Percentiles rank a stretch among this genome's conserved stretches.
These are phyloP conservation scores for Suillus occidentalis DNA, from an alignment of 768 basidiomycete genomes.

Conservation along the genomic window DNA sequence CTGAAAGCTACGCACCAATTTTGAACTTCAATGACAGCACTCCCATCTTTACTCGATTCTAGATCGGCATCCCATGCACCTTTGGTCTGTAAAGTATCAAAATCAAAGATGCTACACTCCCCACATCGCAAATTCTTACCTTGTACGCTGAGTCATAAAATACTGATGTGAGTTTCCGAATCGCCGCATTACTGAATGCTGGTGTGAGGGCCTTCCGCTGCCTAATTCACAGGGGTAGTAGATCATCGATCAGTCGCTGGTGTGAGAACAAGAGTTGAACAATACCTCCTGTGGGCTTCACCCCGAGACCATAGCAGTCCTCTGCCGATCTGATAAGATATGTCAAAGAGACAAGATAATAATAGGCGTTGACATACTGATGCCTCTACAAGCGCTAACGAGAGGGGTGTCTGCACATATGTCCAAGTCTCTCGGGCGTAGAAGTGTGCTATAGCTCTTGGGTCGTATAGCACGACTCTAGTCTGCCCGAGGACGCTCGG, in stretches of 20 bases:
- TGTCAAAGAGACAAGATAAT: not conserved
- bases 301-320: slow-evolving; percentile 34
- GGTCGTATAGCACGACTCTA: slow-evolving; percentile 35
- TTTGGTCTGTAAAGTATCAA: slow-evolving; percentile 25
- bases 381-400: slow-evolving; percentile 31
- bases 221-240: slow-evolving; percentile 10
- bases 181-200: slow-evolving; percentile 42
- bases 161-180: slow-evolving; percentile 35
- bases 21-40: slow-evolving; percentile 47
- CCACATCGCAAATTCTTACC: slow-evolving; percentile 22
- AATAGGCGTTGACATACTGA: slow-evolving; percentile 8
- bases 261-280: not conserved
- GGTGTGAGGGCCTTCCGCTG: slow-evolving; percentile 40
- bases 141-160: slow-evolving; percentile 45
- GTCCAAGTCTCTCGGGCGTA: slow-evolving; percentile 49
- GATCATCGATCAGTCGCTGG: slow-evolving; percentile 27
- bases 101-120: not conserved
- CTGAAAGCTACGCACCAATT: slow-evolving; percentile 34
- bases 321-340: slow-evolving; percentile 21
- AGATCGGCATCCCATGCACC: slow-evolving; percentile 31
- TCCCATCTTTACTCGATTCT: slow-evolving; percentile 20
- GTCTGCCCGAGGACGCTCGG: slow-evolving; percentile 17
- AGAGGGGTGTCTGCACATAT: slow-evolving; percentile 42
- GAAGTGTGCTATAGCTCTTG: slow-evolving; percentile 50
- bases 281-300: slow-evolving; percentile 45